phyloP scores from a whole-genome alignment of 1,284 basidiomycete genomes.

The Athelia psychrophila region DNA sequence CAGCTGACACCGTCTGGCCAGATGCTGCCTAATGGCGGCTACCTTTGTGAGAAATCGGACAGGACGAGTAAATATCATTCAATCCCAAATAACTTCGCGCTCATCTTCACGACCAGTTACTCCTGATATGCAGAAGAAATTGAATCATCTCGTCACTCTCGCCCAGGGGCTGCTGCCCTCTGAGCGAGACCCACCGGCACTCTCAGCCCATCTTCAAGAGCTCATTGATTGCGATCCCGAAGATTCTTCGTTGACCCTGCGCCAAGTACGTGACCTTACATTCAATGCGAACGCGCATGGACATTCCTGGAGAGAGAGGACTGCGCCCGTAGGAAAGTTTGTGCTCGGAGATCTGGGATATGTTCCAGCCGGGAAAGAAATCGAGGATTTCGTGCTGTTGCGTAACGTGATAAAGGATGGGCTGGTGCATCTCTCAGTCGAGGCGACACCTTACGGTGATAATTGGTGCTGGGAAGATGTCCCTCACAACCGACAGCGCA shows the following conservation, averaged over 20 bases:
- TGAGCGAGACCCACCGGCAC: conserved; percentile 22
- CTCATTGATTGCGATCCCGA: conserved; percentile 31
- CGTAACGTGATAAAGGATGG: conserved; percentile 35
- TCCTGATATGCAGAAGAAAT: conserved; percentile 26
- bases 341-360: conserved; percentile 46
- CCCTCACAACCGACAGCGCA: conserved; percentile 19
- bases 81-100: neutral
- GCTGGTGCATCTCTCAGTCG: conserved; percentile 14
- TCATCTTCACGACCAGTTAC: conserved; percentile 19
- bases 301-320: conserved; percentile 39
- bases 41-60: conserved; percentile 14
- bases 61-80: conserved; percentile 14
- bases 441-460: conserved; percentile 18
- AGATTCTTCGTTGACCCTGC: conserved; percentile 29
- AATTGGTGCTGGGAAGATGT: conserved; percentile 35
- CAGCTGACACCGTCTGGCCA: conserved; percentile 8
- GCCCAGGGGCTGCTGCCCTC: conserved; percentile 37
- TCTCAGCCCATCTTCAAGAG: conserved; percentile 25
- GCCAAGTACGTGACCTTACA: conserved; percentile 35
- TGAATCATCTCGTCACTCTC: conserved; percentile 35
- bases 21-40: conserved; percentile 36
- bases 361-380: conserved; percentile 30
- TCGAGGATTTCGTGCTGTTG: conserved; percentile 36
- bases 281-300: conserved; percentile 34
- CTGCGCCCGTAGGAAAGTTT: conserved; percentile 36